A percentile compares a stretch with the other conserved stretches of the same genome.
Conservation (phyloP, 2,329 filamentous ascomycete genomes). For the Ophiocordyceps unilateralis region DNA sequence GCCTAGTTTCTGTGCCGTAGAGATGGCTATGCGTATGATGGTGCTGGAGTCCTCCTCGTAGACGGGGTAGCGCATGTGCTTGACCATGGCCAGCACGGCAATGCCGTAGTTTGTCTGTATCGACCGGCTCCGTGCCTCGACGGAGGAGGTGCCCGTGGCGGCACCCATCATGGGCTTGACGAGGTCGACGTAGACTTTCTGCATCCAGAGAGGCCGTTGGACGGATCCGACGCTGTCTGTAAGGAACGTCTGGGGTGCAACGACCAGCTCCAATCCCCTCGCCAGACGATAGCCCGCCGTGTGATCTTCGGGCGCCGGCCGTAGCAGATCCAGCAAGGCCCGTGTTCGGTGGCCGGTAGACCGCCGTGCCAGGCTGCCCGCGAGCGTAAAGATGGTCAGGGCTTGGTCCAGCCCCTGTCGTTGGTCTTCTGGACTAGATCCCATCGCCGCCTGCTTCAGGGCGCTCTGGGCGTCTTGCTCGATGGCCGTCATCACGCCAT, state of each 20-base stretch:
- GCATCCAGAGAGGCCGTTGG: constrained; percentile 27
- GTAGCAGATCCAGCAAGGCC: constrained; percentile 16
- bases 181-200: constrained; percentile 30
- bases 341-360: constrained; percentile 18
- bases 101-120: constrained; percentile 25
- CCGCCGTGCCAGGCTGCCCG: constrained; percentile 20
- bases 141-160: constrained; percentile 17
- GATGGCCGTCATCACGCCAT: constrained; percentile 10
- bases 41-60: constrained; percentile 32
- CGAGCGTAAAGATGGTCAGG: constrained; percentile 17
- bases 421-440: constrained; percentile 3
- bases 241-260: constrained; percentile 21
- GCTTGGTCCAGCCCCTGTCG: constrained; percentile 9
- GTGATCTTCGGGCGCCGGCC: constrained; percentile 15
- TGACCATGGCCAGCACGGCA: constrained; percentile 29
- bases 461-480: constrained; percentile 9
- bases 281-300: constrained; percentile 22
- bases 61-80: constrained; percentile 29
- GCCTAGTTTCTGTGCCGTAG: constrained; percentile 23
- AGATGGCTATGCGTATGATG: constrained; percentile 31
- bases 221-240: constrained; percentile 23
- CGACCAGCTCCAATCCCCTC: constrained; percentile 23
- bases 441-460: constrained; percentile 3
- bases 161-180: constrained; percentile 25
- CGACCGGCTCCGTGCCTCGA: constrained; percentile 9